Base-by-base conservation (phyloP, 192 early-diverging fungal species). In the Coemansia sp. region DNA sequence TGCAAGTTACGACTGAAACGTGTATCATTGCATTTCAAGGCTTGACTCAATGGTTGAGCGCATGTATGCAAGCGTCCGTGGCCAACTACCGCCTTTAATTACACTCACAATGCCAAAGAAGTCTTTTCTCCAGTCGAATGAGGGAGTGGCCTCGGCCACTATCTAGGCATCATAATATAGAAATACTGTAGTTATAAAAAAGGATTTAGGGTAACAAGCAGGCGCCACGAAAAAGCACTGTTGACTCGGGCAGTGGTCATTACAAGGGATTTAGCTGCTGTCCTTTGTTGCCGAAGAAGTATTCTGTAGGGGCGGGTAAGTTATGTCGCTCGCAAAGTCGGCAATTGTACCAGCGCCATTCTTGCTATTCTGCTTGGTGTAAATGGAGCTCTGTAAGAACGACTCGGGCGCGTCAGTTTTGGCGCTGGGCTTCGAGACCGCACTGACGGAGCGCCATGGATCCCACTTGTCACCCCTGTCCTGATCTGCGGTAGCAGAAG, bases 401-500 rank as follows among this genome's bases (percentile, higher is more conserved):
- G 79, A 82, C 23, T 73, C 62, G 9, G 79, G 79, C 9, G 46
- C 14, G n/a, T 72, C 57, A 0, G 11, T 62, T 46, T 39, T 39
- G 38, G 37, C 39, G 27, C 61, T 31, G 32, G 64, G 39, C 31
- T 66, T 50, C 8, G 31, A 67, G 21, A 75, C 64, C 11, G 79
- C 53, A 36, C 65, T 82, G 21, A 82, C 79, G 10, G 79, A 51
- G 44, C 71, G 79, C 79, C 79, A 82, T 27, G 79, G 79, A 59
- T 82, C 61, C 79, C 79, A 82, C 41, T 76, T 76, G 64, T 41
- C 63, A 31, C 60, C 66, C 21, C 34, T 45, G 32, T 29, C 63
- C 31, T 9, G n/a, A 17, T 29, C 37, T 11, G 31, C 51, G 1
- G 32, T 14, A 11, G 14, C 25, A 27, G 25, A 27, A 27, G 25